Evolutionary conservation across 495 filamentous ascomycete genomes (phyloP).

Genomic region (Alectoria sarmentosa): DNA sequence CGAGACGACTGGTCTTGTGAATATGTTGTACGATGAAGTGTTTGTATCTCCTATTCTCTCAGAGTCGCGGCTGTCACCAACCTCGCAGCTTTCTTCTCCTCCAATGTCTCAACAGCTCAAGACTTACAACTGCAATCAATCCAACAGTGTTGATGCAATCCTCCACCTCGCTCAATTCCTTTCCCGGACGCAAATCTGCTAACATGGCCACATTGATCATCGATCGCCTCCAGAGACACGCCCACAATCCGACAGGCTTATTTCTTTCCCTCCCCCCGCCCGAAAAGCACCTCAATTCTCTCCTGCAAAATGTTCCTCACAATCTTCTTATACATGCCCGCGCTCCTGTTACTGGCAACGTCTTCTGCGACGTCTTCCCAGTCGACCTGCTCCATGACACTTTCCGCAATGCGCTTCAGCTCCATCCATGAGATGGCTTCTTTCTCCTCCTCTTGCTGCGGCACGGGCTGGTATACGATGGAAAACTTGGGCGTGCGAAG

Average conservation of each 20-base stretch:
- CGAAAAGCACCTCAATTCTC: conserved; percentile 3
- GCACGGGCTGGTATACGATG: background rate
- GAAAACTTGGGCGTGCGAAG: conserved; percentile 1
- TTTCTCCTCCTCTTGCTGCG: background rate
- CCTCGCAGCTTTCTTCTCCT: background rate
- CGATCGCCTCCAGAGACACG: background rate
- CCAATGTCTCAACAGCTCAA: background rate
- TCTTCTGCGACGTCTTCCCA: conserved; percentile 11
- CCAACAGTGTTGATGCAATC: background rate
- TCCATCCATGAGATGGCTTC: conserved; percentile 6
- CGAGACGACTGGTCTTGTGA: background rate
- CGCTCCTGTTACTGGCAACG: conserved; percentile 16
- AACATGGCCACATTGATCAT: background rate
- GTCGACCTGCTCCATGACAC: conserved; percentile 17
- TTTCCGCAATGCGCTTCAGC: conserved; percentile 3
- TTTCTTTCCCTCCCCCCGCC: background rate
- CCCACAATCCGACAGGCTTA: too few species aligned
- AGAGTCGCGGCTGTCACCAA: background rate
- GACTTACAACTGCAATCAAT: background rate
- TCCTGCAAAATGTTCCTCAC: conserved; percentile 11
- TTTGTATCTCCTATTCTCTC: background rate
- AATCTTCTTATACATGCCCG: conserved; percentile 7
- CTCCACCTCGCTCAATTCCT: background rate
- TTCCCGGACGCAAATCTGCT: too few species aligned
- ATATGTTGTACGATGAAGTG: conserved; percentile 4